Evolutionary conservation across 371 early-diverging fungal genomes (phyloP).

Genomic region (Haplosporangium sp.): DNA sequence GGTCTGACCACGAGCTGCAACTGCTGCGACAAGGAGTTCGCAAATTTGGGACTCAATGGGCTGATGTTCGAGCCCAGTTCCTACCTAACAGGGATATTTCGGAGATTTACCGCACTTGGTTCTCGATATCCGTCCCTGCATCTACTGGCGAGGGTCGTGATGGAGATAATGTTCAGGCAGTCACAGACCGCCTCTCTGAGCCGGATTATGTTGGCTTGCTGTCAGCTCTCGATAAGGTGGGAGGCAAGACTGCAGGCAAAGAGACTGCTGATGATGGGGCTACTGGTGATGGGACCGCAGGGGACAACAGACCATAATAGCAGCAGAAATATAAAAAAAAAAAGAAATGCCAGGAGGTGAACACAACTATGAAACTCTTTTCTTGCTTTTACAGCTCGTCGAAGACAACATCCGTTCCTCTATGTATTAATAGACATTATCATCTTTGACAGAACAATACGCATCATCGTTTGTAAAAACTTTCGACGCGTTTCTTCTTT

Average conservation of each 20-base stretch:
- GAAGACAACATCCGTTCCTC: no score
- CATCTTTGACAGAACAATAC: no score
- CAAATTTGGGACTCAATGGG: constrained; percentile 33
- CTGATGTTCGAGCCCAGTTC: constrained; percentile 46
- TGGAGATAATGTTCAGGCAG: not conserved
- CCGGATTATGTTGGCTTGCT: constrained; percentile 34
- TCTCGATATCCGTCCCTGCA: constrained; percentile 12
- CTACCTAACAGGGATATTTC: constrained; percentile 30
- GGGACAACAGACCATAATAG: not conserved
- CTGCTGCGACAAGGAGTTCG: constrained; percentile 40
- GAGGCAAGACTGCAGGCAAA: constrained; percentile 1
- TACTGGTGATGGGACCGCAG: not conserved
- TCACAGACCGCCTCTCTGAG: constrained; percentile 29
- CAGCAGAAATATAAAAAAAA: not conserved
- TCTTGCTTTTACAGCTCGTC: no score
- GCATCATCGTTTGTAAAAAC: no score
- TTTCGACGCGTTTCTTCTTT: no score
- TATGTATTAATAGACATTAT: no score
- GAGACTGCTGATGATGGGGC: not conserved
- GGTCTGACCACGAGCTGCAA: constrained; percentile 36
- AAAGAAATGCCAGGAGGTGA: not conserved
- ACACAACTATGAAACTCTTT: no score
- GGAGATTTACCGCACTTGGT: constrained; percentile 34
- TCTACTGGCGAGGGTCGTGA: not conserved
- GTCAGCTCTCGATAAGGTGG: constrained; percentile 26